Evolutionary conservation across 2,329 filamentous ascomycete species (phyloP).

Genomic region (Fusarium compactum): DNA sequence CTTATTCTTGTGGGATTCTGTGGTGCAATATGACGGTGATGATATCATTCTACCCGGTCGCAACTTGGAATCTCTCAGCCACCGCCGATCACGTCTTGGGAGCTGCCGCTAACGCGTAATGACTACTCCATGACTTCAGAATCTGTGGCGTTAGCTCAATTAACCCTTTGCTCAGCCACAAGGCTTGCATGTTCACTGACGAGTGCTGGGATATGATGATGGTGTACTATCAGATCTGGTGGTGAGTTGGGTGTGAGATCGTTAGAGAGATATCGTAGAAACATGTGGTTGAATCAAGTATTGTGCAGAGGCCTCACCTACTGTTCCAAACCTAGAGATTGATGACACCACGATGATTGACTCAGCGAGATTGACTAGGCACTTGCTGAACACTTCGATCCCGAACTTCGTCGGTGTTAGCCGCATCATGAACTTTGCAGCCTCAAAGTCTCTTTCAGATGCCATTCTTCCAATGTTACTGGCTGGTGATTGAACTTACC

Average conservation of each 20-base stretch:
- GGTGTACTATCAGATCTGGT: neutral
- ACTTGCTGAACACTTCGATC: neutral
- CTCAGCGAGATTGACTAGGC: neutral
- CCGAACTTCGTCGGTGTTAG: neutral
- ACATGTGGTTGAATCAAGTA: neutral
- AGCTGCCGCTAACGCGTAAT: slow-evolving; percentile 37
- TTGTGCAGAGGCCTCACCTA: neutral
- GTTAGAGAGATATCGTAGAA: slow-evolving; percentile 1
- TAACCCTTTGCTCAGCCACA: slow-evolving; percentile 7
- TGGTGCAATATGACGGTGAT: slow-evolving; percentile 30
- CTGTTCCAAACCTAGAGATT: neutral
- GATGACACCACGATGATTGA: neutral
- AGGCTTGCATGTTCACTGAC: neutral
- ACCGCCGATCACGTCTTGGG: slow-evolving; percentile 23
- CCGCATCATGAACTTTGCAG: neutral
- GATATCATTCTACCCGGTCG: slow-evolving; percentile 28
- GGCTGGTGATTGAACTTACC: neutral
- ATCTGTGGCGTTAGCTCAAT: slow-evolving; percentile 18
- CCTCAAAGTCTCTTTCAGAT: neutral
- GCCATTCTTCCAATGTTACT: neutral
- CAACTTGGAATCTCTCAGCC: slow-evolving; percentile 27
- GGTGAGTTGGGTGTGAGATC: fast-evolving
- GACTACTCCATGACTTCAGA: slow-evolving; percentile 29
- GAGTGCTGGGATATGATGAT: neutral
- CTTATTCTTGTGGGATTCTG: slow-evolving; percentile 12